Base-by-base conservation (phyloP, 257 asterid genomes). In the Solanum sejunctum region DNA sequence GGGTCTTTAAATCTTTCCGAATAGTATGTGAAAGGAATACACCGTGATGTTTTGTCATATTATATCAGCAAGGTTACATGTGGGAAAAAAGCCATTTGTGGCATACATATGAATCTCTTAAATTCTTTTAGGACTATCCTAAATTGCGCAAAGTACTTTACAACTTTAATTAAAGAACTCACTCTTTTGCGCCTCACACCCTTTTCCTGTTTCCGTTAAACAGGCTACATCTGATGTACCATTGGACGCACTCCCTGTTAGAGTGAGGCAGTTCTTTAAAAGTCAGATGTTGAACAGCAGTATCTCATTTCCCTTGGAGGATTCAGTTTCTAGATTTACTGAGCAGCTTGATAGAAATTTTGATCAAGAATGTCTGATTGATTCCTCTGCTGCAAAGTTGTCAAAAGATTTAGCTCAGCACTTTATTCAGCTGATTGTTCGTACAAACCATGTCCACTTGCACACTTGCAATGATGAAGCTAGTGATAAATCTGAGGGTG, bases 141-240 rank as follows among this genome's bases (percentile, higher is more conserved):
- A 28, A 26, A 78, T 78, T 78, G 64, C 3, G 3, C 49, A 28
- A 78, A 26, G 41, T 78, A 43, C 82, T 52, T 77, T 77, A 77
- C 63, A 51, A 77, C 45, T 75, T 77, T 51, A 77, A 51, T 23
- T 28, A 17, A 78, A 26, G 26, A 77, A 78, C 82, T 77, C 13
- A 83, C 57, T 83, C 81, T 75, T 49, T 36, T 54, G 52, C 12
- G 12, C 56, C 82, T 36, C 51, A 18, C 69, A 4, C 43, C 70
- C 75, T 47, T 66, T 78, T 49, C 56, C 43, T 73, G 51, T 56
- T 72, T 83, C 47, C 81, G 55, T 58, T 83, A 32, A 45, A 88
- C 97, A 97, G 98, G 99, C 98, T 80, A 97, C 98, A 18, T 91
- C 97, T 36, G 98, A 95, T 84, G 85, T 94, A 75, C 98, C 92